These are phyloP conservation scores for Geosiphon pyriformis DNA, from an alignment of 192 early-diverging fungal genomes.

Conservation along the genomic window DNA sequence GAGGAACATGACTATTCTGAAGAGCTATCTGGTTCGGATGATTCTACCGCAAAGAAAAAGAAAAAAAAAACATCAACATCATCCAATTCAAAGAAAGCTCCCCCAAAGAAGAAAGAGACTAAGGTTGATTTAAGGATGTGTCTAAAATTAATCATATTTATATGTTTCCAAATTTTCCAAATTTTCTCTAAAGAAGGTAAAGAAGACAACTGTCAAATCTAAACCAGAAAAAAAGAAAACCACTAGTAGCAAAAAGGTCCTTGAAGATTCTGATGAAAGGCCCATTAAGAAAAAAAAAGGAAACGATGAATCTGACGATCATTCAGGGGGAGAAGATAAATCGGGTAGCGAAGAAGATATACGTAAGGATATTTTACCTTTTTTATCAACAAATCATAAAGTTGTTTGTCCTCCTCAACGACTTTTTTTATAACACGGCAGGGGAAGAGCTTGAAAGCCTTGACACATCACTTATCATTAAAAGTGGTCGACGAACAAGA, in stretches of 20 bases:
- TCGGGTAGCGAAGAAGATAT: neutral
- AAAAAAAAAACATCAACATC: neutral
- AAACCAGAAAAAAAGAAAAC: neutral
- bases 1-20: neutral
- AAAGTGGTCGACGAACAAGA: conserved; percentile 57
- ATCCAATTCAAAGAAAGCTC: neutral
- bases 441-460: conserved; percentile 57
- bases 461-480: conserved; percentile 60
- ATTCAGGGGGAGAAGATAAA: neutral
- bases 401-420: neutral
- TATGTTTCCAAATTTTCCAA: neutral
- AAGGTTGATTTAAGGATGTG: too few species aligned
- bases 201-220: neutral
- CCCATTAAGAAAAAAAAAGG: conserved; percentile 1
- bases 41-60: neutral
- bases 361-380: neutral
- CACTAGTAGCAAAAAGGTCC: neutral
- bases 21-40: neutral
- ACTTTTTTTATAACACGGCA: conserved; percentile 6
- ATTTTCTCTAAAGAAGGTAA: neutral
- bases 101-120: neutral
- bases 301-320: neutral
- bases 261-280: neutral
- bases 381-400: neutral
- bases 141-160: neutral